Evolutionary conservation across 1,139 yeast species (phyloP), one percentile per base, ranked within the genome.

Genomic region (Ogataea hybrid): DNA sequence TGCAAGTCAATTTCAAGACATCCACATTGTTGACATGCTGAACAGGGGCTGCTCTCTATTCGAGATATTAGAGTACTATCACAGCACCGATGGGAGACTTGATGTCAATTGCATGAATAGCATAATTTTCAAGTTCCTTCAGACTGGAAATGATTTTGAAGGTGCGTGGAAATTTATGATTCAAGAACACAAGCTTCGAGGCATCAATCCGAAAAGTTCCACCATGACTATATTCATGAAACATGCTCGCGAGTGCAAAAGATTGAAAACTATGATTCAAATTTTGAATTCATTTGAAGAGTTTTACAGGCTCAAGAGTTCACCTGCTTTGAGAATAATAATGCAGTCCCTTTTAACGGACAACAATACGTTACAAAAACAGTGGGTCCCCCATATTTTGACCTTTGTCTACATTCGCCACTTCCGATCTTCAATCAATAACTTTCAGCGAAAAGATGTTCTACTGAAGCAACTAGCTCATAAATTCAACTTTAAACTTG

Each of bases 161-260:
- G 39, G 35, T 4, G 57, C 56, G 3, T 56, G 59, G 59, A 23
- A 30, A 2, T 49, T 50, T 28, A 40, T 54, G 44, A 29, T 23
- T 3, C 16, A n/a, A 6, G 49, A 42, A 32, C 21, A n/a, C 5
- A 17, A 33, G 10, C 10, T 17, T 11, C 37, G 38, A 16, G 31
- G 38, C 2, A 21, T 46, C 12, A 34, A 28, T 5, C 51, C 56
- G 5, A 37, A 42, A 21, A 30, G 39, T 34, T 48, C 55, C 4
- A 55, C 57, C n/a, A 10, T 49, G 25, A 51, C 55, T 3, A 25
- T 55, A 6, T 48, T 52, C 11, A 27, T 52, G n/a, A 52, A 51
- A 27, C 40, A 46, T 30, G 46, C 44, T 5, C 43, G 37, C 17
- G 10, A 16, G 6, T 28, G 31, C 10, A 25, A 36, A 4, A 39